These are phyloP conservation scores for Knufia fluminis DNA, from an alignment of 2,329 filamentous ascomycete genomes.

Conservation along the genomic window DNA sequence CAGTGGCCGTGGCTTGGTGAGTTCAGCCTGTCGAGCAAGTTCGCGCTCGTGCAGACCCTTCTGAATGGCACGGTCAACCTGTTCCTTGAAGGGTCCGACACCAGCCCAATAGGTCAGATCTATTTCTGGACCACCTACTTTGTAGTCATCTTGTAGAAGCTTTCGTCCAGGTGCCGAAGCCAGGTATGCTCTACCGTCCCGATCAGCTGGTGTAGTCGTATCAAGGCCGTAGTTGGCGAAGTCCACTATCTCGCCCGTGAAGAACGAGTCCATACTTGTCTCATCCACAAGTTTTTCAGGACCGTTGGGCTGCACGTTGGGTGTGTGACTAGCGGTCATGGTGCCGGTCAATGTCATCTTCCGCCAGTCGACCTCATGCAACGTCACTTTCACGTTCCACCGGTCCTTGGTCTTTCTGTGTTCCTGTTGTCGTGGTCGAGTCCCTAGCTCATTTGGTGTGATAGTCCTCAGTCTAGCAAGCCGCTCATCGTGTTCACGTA, in stretches of 20 bases:
- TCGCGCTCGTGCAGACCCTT: neutral
- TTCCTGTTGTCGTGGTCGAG: neutral
- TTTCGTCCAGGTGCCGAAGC: neutral
- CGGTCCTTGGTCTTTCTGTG: neutral
- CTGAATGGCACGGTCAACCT: slow-evolving; percentile 26
- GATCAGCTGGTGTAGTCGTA: slow-evolving; percentile 35
- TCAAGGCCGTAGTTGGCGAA: slow-evolving; percentile 43
- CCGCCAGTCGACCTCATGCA: slow-evolving; percentile 52
- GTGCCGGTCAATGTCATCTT: slow-evolving; percentile 56
- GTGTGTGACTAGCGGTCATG: slow-evolving; percentile 61
- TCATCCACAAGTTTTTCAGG: slow-evolving; percentile 13
- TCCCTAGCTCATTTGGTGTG: neutral
- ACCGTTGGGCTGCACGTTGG: neutral
- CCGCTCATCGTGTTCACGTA: neutral
- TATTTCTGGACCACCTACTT: slow-evolving; percentile 35
- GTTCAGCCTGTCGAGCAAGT: neutral
- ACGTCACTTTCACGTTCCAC: slow-evolving; percentile 59
- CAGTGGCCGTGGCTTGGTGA: slow-evolving; percentile 10
- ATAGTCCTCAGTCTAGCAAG: neutral
- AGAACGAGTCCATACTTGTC: slow-evolving; percentile 53
- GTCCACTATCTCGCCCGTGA: slow-evolving; percentile 62
- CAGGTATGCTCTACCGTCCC: neutral
- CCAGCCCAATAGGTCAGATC: slow-evolving; percentile 42
- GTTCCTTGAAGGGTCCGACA: slow-evolving; percentile 38
- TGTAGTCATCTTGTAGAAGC: slow-evolving; percentile 12